Conservation (phyloP, 495 filamentous ascomycete genomes). For the Ascodesmis nigricans region DNA sequence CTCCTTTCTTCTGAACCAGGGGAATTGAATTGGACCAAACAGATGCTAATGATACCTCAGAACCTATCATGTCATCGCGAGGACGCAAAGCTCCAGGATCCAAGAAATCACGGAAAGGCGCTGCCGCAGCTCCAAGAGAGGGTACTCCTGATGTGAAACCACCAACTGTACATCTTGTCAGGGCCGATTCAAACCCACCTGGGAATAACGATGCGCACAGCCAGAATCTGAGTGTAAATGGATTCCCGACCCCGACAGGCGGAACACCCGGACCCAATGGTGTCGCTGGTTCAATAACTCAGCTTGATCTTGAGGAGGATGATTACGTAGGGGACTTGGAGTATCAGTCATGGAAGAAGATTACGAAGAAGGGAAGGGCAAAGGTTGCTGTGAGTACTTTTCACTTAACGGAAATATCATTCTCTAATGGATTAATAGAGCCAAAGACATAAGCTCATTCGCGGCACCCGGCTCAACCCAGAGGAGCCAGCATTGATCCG, state of each 20-base stretch:
- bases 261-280: constrained; percentile 25
- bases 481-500: constrained; percentile 75
- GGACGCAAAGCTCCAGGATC: constrained; percentile 72
- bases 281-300: constrained; percentile 14
- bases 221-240: constrained; percentile 46
- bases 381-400: constrained; percentile 38
- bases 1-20: constrained; percentile 8
- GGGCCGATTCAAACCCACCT: constrained; percentile 40
- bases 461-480: constrained; percentile 47
- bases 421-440: constrained; percentile 20
- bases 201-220: constrained; percentile 25
- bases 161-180: constrained; percentile 26
- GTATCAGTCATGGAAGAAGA: constrained; percentile 95
- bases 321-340: constrained; percentile 47
- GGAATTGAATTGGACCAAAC: constrained; percentile 3
- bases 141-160: constrained; percentile 47
- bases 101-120: constrained; percentile 64
- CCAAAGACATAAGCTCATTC: constrained; percentile 61
- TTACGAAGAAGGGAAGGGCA: constrained; percentile 92
- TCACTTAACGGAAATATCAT: constrained; percentile 1
- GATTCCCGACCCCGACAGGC: constrained; percentile 60
- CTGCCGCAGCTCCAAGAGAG: constrained; percentile 53
- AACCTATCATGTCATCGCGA: constrained; percentile 92
- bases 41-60: constrained; percentile 24
- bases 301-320: constrained; percentile 32